Evolutionary conservation across 805 yeast species (phyloP), one percentile per base, ranked within the genome.

Genomic region (Schwanniomyces pseudopolymorphus): DNA sequence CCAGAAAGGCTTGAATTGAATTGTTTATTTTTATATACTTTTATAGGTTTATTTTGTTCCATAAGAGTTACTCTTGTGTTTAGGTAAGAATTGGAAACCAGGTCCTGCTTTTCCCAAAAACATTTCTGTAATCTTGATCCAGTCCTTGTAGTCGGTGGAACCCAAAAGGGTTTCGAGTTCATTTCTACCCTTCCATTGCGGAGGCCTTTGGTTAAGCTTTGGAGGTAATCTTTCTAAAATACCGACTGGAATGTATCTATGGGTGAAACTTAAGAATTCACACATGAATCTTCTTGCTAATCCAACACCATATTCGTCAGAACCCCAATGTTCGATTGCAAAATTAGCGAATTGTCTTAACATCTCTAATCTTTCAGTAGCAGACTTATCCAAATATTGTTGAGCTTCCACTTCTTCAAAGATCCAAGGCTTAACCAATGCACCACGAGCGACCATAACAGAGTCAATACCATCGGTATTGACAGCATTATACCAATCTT

Each of bases 401-500:
- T 84, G 82, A 5, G 92, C 75, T 48, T 92, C 95, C 46, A 94
- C 80, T 69, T 94, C 99, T 70, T 94, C 97, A 57, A 92, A 94
- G 43, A 94, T 88, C 99, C 99, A 94, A 28, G 99, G 99, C 69
- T 94, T 94, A 63, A 94, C 91, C 53, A 94, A 78, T 1, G 98
- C 98, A 46, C 98, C 99, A 60, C 99, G 80, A 2, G 98, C 99
- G 45, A 94, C 89, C 97, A 95, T 94, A 14, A 90, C 96, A 25
- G 94, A 83, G 69, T 94, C 99, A 47, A 92, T 83, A 19, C 87
- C 86, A 25, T 79, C 79, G 40, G 82, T 78, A 22, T 70, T 66
- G 36, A 84, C 74, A 9, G 86, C 90, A 27, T 73, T 75, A 64
- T 89, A 79, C 96, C 96, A 94, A 62, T 94, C 98, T 58, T 87